Conservation (phyloP, 2,329 filamentous ascomycete genomes). For the Cladosporium oxysporum region DNA sequence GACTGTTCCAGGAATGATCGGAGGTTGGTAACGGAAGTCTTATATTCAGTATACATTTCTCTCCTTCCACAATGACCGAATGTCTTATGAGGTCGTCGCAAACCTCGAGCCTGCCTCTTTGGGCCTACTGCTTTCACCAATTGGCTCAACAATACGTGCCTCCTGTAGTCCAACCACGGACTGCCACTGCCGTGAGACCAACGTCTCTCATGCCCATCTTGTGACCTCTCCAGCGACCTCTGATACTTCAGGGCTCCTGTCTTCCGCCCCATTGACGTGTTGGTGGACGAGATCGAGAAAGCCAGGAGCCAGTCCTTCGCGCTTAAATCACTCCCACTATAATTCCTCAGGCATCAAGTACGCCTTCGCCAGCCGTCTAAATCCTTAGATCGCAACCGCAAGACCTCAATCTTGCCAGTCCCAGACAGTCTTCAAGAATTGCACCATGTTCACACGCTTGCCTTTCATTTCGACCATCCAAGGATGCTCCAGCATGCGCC, state of each 20-base stretch:
- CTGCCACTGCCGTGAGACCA: background rate
- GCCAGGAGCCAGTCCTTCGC: background rate
- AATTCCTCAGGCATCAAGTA: background rate
- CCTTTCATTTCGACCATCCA: conserved; percentile 97
- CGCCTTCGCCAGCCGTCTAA: background rate
- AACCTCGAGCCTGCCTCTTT: background rate
- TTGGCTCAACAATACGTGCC: background rate
- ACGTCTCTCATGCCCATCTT: background rate
- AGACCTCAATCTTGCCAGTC: conserved; percentile 77
- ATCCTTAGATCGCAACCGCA: background rate
- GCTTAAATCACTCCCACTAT: background rate
- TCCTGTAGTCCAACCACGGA: background rate
- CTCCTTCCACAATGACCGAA: background rate
- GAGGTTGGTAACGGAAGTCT: background rate
- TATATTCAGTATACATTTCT: conserved; percentile 2
- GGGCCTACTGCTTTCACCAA: background rate
- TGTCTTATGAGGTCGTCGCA: background rate
- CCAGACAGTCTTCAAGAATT: conserved; percentile 94
- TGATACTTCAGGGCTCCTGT: background rate
- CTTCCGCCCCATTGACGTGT: background rate
- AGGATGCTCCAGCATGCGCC: conserved; percentile 98
- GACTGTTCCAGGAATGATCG: background rate
- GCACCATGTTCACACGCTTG: conserved; percentile 96
- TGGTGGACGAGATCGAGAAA: background rate
- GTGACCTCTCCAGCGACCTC: background rate